A percentile compares a stretch with the other conserved stretches of the same genome.
Evolutionary conservation across 805 yeast genomes (phyloP).

Genomic region (Debaryomyces maramus): DNA sequence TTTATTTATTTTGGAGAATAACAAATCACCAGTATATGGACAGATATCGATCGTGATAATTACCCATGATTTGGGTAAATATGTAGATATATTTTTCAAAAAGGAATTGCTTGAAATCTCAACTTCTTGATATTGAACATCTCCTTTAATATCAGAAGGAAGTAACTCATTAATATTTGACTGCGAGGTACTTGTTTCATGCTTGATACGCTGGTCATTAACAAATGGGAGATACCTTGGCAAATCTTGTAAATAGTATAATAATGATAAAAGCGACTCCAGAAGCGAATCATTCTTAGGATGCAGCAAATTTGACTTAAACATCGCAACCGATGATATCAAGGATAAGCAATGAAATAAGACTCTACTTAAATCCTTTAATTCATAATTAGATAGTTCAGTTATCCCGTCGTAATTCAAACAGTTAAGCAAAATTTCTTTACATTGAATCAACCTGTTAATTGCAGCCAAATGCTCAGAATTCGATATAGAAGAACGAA

Average conservation of each 20-base stretch:
- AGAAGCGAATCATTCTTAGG: constrained; percentile 3
- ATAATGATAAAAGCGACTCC: constrained; percentile 10
- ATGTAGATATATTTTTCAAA: constrained; percentile 8
- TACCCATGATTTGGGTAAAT: constrained; percentile 46
- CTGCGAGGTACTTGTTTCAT: not conserved
- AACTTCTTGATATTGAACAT: constrained; percentile 5
- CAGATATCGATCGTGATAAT: constrained; percentile 64
- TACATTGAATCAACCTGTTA: constrained; percentile 16
- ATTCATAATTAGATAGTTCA: constrained; percentile 13
- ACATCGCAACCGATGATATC: constrained; percentile 21
- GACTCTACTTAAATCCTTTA: constrained; percentile 14
- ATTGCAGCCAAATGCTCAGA: constrained; percentile 9
- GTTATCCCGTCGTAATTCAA: constrained; percentile 3
- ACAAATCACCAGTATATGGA: constrained; percentile 54
- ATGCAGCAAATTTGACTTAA: constrained; percentile 13
- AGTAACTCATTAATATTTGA: constrained; percentile 9
- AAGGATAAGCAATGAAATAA: constrained; percentile 18
- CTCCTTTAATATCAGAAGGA: constrained; percentile 9
- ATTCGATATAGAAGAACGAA: not conserved
- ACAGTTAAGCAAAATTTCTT: constrained; percentile 12
- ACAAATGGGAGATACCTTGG: constrained; percentile 18
- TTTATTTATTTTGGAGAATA: constrained; percentile 46
- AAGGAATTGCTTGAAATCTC: constrained; percentile 6
- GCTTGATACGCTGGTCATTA: constrained; percentile 19
- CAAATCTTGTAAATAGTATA: constrained; percentile 22